Evolutionary conservation across 1,284 basidiomycete species (phyloP).

Genomic region (Rhodotorula sp.): DNA sequence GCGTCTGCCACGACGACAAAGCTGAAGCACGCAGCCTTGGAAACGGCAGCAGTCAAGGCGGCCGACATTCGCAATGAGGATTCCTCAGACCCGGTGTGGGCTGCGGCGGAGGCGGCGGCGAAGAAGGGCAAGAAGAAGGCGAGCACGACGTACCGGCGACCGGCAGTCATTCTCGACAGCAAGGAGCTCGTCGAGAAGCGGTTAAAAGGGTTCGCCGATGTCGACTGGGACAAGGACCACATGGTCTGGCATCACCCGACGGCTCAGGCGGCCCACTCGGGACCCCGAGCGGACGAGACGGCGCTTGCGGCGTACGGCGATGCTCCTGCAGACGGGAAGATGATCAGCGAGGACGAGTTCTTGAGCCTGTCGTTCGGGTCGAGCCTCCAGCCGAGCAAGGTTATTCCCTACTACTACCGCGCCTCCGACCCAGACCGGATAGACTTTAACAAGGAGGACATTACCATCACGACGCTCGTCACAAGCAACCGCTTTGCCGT

Average conservation of each 20-base stretch:
- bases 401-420: slow-evolving; percentile 75
- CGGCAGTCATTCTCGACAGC: slow-evolving; percentile 26
- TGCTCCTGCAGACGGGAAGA: background rate
- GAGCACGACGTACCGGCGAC: slow-evolving; percentile 21
- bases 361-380: slow-evolving; percentile 41
- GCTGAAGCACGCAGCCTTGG: slow-evolving; percentile 34
- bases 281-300: background rate
- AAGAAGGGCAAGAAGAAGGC: slow-evolving; percentile 32
- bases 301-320: slow-evolving; percentile 1
- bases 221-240: slow-evolving; percentile 41
- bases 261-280: slow-evolving; percentile 28
- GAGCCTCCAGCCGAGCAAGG: slow-evolving; percentile 59
- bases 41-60: slow-evolving; percentile 38
- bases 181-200: slow-evolving; percentile 27
- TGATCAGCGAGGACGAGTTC: slow-evolving; percentile 43
- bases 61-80: slow-evolving; percentile 39
- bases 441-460: slow-evolving; percentile 56
- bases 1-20: slow-evolving; percentile 8
- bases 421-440: slow-evolving; percentile 54
- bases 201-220: slow-evolving; percentile 35
- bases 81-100: slow-evolving; percentile 35
- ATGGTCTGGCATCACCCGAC: slow-evolving; percentile 41
- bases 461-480: slow-evolving; percentile 77
- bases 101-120: slow-evolving; percentile 30
- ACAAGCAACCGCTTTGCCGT: slow-evolving; percentile 73